Evolutionary conservation across 164 flowering plant species (phyloP).

Genomic region (Umbilicus rupestris): DNA sequence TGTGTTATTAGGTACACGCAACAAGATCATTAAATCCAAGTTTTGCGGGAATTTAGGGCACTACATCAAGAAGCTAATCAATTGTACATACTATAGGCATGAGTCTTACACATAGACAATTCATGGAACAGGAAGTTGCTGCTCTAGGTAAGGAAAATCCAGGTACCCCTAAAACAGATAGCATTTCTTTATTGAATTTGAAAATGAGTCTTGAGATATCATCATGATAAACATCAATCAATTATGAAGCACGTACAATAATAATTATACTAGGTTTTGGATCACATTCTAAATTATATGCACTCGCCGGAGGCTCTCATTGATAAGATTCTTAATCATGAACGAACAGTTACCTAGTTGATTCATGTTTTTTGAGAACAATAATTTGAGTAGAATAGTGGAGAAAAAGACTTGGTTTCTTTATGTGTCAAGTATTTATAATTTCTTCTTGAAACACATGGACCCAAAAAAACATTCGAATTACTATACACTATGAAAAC

Average conservation of each 20-base stretch:
- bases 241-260: background rate
- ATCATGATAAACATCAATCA: background rate
- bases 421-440: background rate
- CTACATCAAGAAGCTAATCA: background rate
- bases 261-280: background rate
- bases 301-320: background rate
- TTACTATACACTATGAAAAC: background rate
- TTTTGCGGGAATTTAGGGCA: background rate
- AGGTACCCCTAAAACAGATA: background rate
- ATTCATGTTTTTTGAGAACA: background rate
- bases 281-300: background rate
- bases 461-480: slow-evolving; percentile 3
- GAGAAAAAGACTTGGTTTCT: background rate
- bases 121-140: background rate
- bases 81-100: background rate
- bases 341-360: background rate
- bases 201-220: background rate
- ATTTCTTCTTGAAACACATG: background rate
- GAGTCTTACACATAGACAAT: background rate
- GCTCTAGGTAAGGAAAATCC: background rate
- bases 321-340: background rate
- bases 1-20: background rate
- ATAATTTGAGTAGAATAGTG: background rate
- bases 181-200: background rate
- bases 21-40: background rate